Percentiles rank a stretch among this genome's conserved stretches.
Evolutionary conservation across 805 yeast species (phyloP).

Genomic region (Hanseniaspora pseudoguilliermondii): DNA sequence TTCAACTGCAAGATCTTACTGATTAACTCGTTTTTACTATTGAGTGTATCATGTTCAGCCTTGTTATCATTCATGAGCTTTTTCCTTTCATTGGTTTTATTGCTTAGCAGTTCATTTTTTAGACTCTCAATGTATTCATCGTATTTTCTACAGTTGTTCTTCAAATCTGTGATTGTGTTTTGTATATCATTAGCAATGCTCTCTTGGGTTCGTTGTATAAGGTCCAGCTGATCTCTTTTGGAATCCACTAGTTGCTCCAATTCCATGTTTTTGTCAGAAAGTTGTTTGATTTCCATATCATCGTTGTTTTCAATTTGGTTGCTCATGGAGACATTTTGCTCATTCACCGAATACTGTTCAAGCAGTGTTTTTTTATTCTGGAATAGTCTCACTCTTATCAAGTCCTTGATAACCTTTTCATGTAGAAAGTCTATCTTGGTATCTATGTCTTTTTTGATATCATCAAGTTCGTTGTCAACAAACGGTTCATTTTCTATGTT

Average conservation of each 20-base stretch:
- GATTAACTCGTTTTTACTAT: not conserved
- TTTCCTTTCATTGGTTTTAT: not conserved
- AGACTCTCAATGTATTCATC: constrained; percentile 8
- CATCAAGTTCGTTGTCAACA: constrained; percentile 7
- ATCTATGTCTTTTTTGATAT: constrained; percentile 8
- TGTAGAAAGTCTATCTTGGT: not conserved
- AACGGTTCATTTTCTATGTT: not conserved
- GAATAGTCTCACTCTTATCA: constrained; percentile 3
- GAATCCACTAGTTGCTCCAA: constrained; percentile 27
- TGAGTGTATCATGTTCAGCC: not conserved
- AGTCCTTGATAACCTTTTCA: constrained; percentile 6
- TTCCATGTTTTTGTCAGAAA: not conserved
- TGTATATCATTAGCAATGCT: constrained; percentile 16
- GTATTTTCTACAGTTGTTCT: not conserved
- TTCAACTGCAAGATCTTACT: not conserved
- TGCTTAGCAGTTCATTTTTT: constrained; percentile 1
- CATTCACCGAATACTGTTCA: not conserved
- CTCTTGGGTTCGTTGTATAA: constrained; percentile 16
- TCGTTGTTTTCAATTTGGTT: not conserved
- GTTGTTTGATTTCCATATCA: not conserved
- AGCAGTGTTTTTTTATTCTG: not conserved
- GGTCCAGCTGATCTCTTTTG: constrained; percentile 22
- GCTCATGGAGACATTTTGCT: not conserved
- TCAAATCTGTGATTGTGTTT: not conserved
- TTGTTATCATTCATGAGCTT: not conserved